Base-by-base conservation (phyloP, 1,284 basidiomycete species). In the Naganishia sp. region DNA sequence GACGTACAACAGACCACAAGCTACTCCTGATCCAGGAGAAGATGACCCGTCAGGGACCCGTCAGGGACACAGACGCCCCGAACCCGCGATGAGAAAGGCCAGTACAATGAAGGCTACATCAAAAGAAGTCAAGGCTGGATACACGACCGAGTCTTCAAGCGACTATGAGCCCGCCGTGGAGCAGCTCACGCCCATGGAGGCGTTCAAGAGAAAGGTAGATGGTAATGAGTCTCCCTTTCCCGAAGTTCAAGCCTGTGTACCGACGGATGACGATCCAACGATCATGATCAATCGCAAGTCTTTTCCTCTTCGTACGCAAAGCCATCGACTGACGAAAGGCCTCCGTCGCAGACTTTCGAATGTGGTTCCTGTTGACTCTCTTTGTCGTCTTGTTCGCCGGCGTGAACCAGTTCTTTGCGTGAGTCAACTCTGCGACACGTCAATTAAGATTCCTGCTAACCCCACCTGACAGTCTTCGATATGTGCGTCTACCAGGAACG, bases 141-240 rank as follows among this genome's bases (percentile, higher is more conserved):
- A 47, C 46, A n/a, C n/a, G n/a, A 18, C 18, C 46, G n/a, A 47
- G 21, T 3, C n/a, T 47, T 25, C 23, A 15, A 51, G 50, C 50
- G 25, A 25, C 9, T 25, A 51, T 28, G 50, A 51, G 28, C 10
- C 28, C 3, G 50, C 25, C 5, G 50, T 51, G 23, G 72, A n/a
- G n/a, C n/a, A 73, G 58, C 60, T 73, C 11, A 70, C 70, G 1
- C 71, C 71, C 2, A 57, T 70, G 54, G 68, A 70, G 41, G 71
- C 71, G 18, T 67, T 72, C 53, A 67, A 57, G 31, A 52, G 63
- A 53, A 63, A 65, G 23, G 71, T 73, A 25, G 69, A 71, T 42
- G 72, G 72, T 21, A 71, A 72, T 62, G 69, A 73, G 58, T 70
- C 69, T 9, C 72, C 72, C 21, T 73, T 72, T 65, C 71, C 71